Conservation (phyloP, 139 green algal genomes). For the Picochlorum sp. region DNA sequence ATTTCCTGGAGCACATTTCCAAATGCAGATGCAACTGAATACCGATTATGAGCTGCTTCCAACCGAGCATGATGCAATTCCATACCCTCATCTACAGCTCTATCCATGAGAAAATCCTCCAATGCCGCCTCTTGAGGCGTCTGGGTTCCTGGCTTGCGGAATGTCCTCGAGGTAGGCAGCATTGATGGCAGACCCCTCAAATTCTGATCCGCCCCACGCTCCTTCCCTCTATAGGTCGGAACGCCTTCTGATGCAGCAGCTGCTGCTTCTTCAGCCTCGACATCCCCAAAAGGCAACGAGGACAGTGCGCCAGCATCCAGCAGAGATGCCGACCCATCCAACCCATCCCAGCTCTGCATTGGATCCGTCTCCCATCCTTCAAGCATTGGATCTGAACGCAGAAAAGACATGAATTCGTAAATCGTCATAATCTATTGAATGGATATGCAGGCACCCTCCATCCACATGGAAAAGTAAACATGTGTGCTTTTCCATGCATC, state of each 20-base stretch:
- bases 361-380: not conserved
- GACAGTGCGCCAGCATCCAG: not conserved
- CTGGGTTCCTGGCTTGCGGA: not conserved
- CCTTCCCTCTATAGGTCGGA: not conserved
- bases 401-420: too few species aligned
- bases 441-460: too few species aligned
- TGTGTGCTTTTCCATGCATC: too few species aligned
- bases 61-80: constrained; percentile 5
- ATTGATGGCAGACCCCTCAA: not conserved
- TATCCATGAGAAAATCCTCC: constrained; percentile 13
- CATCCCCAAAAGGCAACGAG: constrained; percentile 1
- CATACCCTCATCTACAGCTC: constrained; percentile 12
- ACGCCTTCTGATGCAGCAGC: constrained; percentile 6
- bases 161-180: not conserved
- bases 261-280: not conserved
- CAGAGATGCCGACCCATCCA: not conserved
- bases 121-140: constrained; percentile 6
- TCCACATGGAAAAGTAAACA: too few species aligned
- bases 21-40: constrained; percentile 8
- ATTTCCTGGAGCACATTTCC: constrained; percentile 21
- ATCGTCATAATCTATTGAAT: too few species aligned
- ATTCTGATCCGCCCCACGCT: not conserved
- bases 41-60: constrained; percentile 14
- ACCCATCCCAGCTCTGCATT: constrained; percentile 10
- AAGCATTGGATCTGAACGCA: too few species aligned